A percentile compares a stretch with the other conserved stretches of the same genome.
phyloP scores from a whole-genome alignment of 1,284 basidiomycete species.

The Moesziomyces globuligerus region DNA sequence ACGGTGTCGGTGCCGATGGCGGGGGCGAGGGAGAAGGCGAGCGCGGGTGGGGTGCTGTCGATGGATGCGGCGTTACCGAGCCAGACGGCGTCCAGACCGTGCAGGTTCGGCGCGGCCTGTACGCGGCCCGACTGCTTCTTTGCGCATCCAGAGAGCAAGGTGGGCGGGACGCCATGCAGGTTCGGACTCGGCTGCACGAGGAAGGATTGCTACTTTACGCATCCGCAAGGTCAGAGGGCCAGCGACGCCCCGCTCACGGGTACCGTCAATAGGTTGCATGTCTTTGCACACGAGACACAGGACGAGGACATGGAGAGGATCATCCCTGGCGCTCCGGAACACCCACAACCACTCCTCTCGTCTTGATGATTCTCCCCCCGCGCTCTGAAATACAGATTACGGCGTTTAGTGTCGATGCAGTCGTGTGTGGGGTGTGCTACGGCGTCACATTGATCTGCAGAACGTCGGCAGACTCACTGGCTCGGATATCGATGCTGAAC shows the following conservation, averaged over 20 bases:
- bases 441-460: too few relatives aligned
- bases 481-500: too few relatives aligned
- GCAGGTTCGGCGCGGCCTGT: conserved; percentile 48
- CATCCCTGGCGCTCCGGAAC: conserved; percentile 14
- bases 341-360: too few relatives aligned
- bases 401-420: too few relatives aligned
- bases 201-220: conserved; percentile 33
- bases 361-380: too few relatives aligned
- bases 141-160: conserved; percentile 26
- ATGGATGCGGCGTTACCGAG: conserved; percentile 21
- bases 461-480: too few relatives aligned
- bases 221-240: conserved; percentile 28
- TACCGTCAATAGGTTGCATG: conserved; percentile 12
- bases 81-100: conserved; percentile 23
- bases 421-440: too few relatives aligned
- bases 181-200: conserved; percentile 46
- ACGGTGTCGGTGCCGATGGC: too few relatives aligned
- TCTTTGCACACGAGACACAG: conserved; percentile 3
- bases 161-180: conserved; percentile 18
- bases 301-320: conserved; percentile 33
- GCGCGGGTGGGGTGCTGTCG: conserved; percentile 2
- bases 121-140: conserved; percentile 54
- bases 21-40: too few relatives aligned
- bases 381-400: too few relatives aligned
- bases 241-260: background rate